phyloP scores from a whole-genome alignment of 2,329 filamentous ascomycete genomes.

The Leptographium wingfieldii region DNA sequence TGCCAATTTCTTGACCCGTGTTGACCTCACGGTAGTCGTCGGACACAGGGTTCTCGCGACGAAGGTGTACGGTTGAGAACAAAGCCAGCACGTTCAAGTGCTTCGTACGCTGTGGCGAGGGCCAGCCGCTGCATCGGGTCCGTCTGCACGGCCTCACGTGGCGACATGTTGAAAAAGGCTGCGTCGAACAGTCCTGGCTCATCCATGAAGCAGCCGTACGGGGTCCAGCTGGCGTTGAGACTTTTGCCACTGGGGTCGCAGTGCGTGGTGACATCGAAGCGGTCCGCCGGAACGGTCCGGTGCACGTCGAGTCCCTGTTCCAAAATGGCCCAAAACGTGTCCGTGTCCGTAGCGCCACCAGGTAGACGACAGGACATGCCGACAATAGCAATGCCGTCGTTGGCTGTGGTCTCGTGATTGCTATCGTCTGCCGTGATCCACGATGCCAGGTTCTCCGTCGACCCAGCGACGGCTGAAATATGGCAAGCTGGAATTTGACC shows the following conservation, averaged over 20 bases:
- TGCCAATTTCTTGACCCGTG: conserved; percentile 54
- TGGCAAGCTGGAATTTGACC: too few species aligned
- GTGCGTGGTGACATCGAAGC: neutral
- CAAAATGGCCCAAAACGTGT: neutral
- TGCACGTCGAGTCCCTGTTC: neutral
- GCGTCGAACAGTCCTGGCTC: conserved; percentile 66
- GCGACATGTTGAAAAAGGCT: conserved; percentile 60
- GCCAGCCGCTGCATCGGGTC: conserved; percentile 70
- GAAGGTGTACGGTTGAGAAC: conserved; percentile 61
- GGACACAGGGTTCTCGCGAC: conserved; percentile 44
- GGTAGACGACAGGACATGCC: neutral
- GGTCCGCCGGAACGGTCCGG: neutral
- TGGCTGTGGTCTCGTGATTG: too few species aligned
- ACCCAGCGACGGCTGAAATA: too few species aligned
- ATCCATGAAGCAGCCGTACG: conserved; percentile 46
- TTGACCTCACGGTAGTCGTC: conserved; percentile 69
- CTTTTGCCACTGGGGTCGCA: neutral
- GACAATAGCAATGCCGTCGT: neutral
- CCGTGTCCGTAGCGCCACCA: neutral
- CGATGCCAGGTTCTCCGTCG: too few species aligned
- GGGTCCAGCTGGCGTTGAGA: neutral
- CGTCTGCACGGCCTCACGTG: conserved; percentile 52
- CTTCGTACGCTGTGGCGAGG: conserved; percentile 65
- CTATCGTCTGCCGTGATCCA: too few species aligned
- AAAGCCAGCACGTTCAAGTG: conserved; percentile 67